Evolutionary conservation across 805 yeast species (phyloP).

Genomic region (Wickerhamomyces pijperi): DNA sequence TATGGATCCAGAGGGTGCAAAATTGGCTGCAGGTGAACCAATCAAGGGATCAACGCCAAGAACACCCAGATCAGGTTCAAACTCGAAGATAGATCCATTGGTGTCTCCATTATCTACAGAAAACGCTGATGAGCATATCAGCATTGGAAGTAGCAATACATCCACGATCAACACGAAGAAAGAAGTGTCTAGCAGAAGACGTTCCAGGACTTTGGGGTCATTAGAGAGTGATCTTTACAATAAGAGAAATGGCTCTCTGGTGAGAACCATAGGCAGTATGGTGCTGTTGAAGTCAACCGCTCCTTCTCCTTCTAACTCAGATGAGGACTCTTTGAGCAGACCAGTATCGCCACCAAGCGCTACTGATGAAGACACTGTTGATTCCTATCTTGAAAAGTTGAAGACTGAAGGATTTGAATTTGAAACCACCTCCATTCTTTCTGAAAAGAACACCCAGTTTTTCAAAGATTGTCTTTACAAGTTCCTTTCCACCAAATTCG

Average conservation of each 20-base stretch:
- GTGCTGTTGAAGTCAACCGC: conserved; percentile 20
- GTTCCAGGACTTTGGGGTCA: conserved; percentile 18
- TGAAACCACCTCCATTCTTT: conserved; percentile 21
- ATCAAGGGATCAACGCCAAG: neutral
- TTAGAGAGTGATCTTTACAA: conserved; percentile 16
- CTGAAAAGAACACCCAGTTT: conserved; percentile 18
- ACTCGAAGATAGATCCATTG: no score
- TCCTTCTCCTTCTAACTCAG: conserved; percentile 4
- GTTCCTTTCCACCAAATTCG: conserved; percentile 26
- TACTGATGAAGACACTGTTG: conserved; percentile 17
- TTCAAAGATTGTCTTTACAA: conserved; percentile 16
- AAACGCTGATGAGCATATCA: no score
- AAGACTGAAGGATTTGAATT: conserved; percentile 19
- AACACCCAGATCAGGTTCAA: neutral
- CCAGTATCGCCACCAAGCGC: conserved; percentile 20
- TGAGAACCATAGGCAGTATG: conserved; percentile 25
- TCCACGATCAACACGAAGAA: neutral
- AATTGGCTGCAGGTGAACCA: neutral
- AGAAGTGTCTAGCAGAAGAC: conserved; percentile 10
- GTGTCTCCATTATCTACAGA: no score
- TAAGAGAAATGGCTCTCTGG: conserved; percentile 26
- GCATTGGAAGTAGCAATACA: neutral
- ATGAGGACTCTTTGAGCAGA: conserved; percentile 6
- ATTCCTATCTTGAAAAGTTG: conserved; percentile 18
- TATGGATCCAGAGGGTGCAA: neutral